Conservation (phyloP, 202 grass and related monocot species). For the Carex arenaria region DNA sequence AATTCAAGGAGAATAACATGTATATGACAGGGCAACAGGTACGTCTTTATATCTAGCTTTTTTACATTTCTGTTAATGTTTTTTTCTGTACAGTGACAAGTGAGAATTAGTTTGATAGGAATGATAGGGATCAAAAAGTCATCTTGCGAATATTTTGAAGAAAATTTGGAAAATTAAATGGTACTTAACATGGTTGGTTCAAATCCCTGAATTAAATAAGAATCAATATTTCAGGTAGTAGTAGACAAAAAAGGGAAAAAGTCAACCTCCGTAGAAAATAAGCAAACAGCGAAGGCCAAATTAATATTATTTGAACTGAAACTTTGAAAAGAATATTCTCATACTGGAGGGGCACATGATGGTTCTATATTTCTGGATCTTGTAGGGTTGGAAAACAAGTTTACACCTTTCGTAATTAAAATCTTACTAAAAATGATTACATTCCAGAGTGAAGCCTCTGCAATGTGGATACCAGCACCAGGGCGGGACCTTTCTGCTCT, state of each 20-base stretch:
- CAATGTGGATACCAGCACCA: constrained; percentile 59
- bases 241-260: too few relatives aligned
- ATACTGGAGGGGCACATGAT: not conserved
- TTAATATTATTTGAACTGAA: too few relatives aligned
- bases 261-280: too few relatives aligned
- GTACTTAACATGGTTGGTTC: not conserved
- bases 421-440: constrained; percentile 26
- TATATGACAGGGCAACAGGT: constrained; percentile 69
- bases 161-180: not conserved
- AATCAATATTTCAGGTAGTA: too few relatives aligned
- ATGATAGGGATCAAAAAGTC: not conserved
- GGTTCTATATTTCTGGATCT: not conserved
- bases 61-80: constrained; percentile 12
- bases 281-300: too few relatives aligned
- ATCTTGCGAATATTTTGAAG: not conserved
- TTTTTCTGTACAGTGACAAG: not conserved
- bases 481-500: constrained; percentile 59
- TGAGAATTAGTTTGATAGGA: not conserved
- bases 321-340: not conserved
- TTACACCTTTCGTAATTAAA: constrained; percentile 1
- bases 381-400: not conserved
- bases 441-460: constrained; percentile 54
- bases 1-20: constrained; percentile 71
- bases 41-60: constrained; percentile 14
- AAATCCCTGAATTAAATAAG: too few relatives aligned